Evolutionary conservation across 345 rosid genomes (phyloP).

Genomic region (Citrus unshiu): DNA sequence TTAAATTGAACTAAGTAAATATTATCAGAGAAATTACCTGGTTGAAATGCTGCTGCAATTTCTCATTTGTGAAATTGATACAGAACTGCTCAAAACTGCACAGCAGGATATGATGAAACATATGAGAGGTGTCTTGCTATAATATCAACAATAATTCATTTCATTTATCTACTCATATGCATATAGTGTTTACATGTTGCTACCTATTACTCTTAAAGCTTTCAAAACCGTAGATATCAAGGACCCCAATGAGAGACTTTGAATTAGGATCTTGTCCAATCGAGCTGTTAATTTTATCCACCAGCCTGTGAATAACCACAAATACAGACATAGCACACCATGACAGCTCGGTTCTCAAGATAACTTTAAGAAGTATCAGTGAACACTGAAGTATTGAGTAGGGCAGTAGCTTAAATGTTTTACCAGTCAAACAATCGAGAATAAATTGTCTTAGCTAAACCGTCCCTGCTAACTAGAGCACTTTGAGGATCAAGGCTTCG

Average conservation of each 20-base stretch:
- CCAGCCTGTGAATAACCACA: conserved; percentile 61
- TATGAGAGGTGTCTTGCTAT: not conserved
- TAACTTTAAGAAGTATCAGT: not conserved
- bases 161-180: not conserved
- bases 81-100: conserved; percentile 97
- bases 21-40: conserved; percentile 48
- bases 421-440: conserved; percentile 93
- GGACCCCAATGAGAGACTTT: conserved; percentile 82
- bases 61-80: conserved; percentile 93
- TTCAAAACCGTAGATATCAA: conserved; percentile 93
- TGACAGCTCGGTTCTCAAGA: not conserved
- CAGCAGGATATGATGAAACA: conserved; percentile 3
- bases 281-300: conserved; percentile 73
- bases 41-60: conserved; percentile 96
- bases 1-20: conserved; percentile 1
- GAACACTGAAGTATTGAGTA: not conserved
- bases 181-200: not conserved
- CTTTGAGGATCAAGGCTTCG: conserved; percentile 90
- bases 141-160: not conserved
- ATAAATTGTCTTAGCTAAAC: conserved; percentile 89
- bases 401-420: not conserved
- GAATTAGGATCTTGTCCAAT: conserved; percentile 91
- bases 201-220: conserved; percentile 92
- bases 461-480: conserved; percentile 79
- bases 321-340: not conserved